A percentile compares a stretch with the other conserved stretches of the same genome.
Evolutionary conservation across 495 filamentous ascomycete species (phyloP).

Genomic region (Tuber brumale): DNA sequence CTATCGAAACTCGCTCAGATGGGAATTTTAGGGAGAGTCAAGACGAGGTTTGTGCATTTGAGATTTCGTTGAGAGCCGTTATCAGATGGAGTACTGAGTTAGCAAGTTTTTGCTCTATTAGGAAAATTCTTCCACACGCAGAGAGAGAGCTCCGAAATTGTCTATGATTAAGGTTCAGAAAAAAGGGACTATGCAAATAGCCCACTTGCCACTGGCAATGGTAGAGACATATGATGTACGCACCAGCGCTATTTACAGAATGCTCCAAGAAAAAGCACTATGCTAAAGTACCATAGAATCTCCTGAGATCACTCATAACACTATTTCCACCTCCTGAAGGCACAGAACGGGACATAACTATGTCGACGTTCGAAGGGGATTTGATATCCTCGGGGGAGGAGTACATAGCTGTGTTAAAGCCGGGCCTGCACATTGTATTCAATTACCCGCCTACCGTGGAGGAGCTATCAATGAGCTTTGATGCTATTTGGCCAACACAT

Average conservation of each 20-base stretch:
- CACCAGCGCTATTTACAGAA: background rate
- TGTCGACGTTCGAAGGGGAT: slow-evolving; percentile 19
- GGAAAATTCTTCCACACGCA: background rate
- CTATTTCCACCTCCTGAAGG: slow-evolving; percentile 1
- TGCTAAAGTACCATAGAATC: slow-evolving; percentile 8
- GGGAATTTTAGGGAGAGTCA: background rate
- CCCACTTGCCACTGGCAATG: slow-evolving; percentile 13
- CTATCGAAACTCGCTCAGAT: background rate
- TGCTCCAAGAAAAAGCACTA: background rate
- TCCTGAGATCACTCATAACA: slow-evolving; percentile 7
- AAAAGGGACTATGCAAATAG: slow-evolving; percentile 20
- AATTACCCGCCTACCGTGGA: slow-evolving; percentile 25
- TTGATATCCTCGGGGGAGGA: slow-evolving; percentile 21
- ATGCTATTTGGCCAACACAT: background rate
- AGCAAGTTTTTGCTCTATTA: background rate
- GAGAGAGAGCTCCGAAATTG: background rate
- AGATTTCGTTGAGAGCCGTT: background rate
- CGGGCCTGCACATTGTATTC: slow-evolving; percentile 25
- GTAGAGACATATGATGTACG: slow-evolving; percentile 25
- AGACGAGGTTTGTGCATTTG: background rate
- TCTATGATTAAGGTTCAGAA: slow-evolving; percentile 22
- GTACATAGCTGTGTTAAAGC: slow-evolving; percentile 15
- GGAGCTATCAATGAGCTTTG: slow-evolving; percentile 15
- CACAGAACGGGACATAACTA: slow-evolving; percentile 16
- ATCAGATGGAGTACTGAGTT: background rate